Conservation (phyloP, 1,284 basidiomycete species). For the Cutaneotrichosporon daszewskae region DNA sequence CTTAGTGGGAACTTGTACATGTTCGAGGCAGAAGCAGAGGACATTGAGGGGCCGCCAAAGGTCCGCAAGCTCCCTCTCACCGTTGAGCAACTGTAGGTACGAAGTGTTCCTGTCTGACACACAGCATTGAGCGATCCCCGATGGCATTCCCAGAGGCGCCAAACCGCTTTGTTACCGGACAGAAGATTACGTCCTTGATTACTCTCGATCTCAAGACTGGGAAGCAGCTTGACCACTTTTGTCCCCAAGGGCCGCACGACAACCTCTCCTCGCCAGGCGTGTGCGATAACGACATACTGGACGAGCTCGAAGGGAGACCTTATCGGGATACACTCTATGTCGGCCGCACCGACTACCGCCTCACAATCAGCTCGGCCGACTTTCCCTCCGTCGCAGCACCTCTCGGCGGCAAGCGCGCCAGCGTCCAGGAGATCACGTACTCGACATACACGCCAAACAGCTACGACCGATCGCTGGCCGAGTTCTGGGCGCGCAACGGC, state of each 20-base stretch:
- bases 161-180: constrained; percentile 43
- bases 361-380: constrained; percentile 23
- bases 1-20: constrained; percentile 44
- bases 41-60: constrained; percentile 26
- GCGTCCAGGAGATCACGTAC: constrained; percentile 40
- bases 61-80: constrained; percentile 43
- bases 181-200: constrained; percentile 43
- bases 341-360: constrained; percentile 42
- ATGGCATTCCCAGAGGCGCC: constrained; percentile 45
- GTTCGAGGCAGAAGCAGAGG: constrained; percentile 31
- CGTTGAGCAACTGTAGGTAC: constrained; percentile 45
- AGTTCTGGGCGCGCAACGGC: constrained; percentile 39
- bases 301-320: constrained; percentile 36
- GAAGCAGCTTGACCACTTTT: constrained; percentile 40
- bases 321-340: constrained; percentile 37
- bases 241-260: constrained; percentile 18
- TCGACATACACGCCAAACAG: constrained; percentile 46
- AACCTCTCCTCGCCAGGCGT: constrained; percentile 25
- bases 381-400: constrained; percentile 1
- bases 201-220: constrained; percentile 45
- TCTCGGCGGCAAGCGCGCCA: constrained; percentile 15
- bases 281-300: constrained; percentile 35
- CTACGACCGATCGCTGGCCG: constrained; percentile 41
- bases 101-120: not conserved
- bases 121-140: constrained; percentile 45